These are phyloP conservation scores for Calonectria montana DNA, from an alignment of 2,329 filamentous ascomycete species.

Conservation along the genomic window DNA sequence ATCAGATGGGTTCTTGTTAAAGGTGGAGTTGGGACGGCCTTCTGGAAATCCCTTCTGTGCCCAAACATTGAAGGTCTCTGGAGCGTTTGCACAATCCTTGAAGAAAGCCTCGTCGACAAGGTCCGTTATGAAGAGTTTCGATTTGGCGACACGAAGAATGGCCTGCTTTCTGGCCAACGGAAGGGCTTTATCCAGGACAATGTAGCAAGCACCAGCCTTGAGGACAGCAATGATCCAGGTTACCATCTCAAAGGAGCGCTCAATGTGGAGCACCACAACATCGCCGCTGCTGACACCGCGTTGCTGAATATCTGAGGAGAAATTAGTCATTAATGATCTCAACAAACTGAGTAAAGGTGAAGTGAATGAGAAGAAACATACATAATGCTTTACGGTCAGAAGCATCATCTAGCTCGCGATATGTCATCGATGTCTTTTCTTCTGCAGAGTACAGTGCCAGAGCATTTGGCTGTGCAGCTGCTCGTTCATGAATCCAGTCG, in stretches of 20 bases:
- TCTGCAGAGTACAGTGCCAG: neutral
- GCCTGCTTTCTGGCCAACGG: neutral
- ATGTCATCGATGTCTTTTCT: neutral
- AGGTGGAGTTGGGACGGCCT: neutral
- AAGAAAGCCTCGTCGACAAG: neutral
- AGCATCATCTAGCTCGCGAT: neutral
- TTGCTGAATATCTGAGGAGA: neutral
- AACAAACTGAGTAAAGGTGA: too few species aligned
- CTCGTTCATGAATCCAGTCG: neutral
- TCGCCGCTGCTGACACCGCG: neutral
- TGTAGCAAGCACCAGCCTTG: neutral
- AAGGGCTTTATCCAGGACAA: neutral
- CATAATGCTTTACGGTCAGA: neutral
- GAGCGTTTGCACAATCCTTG: neutral
- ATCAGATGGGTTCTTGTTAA: neutral
- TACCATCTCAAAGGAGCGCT: neutral
- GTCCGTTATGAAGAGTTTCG: neutral
- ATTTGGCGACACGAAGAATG: neutral
- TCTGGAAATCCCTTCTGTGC: neutral
- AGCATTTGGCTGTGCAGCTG: neutral
- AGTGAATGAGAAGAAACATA: neutral
- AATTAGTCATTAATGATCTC: neutral
- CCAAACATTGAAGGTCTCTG: neutral
- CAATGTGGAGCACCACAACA: neutral
- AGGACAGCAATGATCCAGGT: neutral